A percentile compares a stretch with the other conserved stretches of the same genome.
These are phyloP conservation scores for Lenwebbia sp. DNA, from an alignment of 345 rosid genomes.

Conservation along the genomic window DNA sequence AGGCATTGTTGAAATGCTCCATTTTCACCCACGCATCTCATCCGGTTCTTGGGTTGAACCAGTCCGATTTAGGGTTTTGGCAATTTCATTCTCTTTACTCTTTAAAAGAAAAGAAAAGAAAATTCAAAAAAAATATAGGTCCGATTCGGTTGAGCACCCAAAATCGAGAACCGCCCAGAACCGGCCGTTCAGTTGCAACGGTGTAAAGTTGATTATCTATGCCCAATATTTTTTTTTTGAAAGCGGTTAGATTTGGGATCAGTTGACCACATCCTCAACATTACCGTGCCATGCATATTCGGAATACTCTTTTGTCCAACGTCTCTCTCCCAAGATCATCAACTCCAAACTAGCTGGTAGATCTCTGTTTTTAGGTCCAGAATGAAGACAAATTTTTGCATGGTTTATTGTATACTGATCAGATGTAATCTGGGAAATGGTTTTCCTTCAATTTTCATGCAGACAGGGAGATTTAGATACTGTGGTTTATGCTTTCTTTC, in stretches of 20 bases:
- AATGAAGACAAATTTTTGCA: not conserved
- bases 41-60: too few relatives aligned
- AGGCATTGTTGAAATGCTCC: too few relatives aligned
- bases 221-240: fast-evolving
- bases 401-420: not conserved
- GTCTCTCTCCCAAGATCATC: not conserved
- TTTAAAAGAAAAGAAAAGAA: too few relatives aligned
- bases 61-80: too few relatives aligned
- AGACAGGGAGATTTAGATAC: fast-evolving
- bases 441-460: not conserved
- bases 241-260: not conserved
- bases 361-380: not conserved
- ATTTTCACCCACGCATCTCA: too few relatives aligned
- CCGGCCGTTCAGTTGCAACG: not conserved
- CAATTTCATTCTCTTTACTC: too few relatives aligned
- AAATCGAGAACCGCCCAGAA: too few relatives aligned
- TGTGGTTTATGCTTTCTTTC: not conserved
- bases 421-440: not conserved
- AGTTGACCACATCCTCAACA: not conserved
- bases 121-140: too few relatives aligned
- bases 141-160: too few relatives aligned
- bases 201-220: not conserved
- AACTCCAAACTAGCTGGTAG: not conserved
- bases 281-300: not conserved
- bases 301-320: not conserved